Evolutionary conservation across 805 yeast genomes (phyloP).

Genomic region (Candida incommunis): DNA sequence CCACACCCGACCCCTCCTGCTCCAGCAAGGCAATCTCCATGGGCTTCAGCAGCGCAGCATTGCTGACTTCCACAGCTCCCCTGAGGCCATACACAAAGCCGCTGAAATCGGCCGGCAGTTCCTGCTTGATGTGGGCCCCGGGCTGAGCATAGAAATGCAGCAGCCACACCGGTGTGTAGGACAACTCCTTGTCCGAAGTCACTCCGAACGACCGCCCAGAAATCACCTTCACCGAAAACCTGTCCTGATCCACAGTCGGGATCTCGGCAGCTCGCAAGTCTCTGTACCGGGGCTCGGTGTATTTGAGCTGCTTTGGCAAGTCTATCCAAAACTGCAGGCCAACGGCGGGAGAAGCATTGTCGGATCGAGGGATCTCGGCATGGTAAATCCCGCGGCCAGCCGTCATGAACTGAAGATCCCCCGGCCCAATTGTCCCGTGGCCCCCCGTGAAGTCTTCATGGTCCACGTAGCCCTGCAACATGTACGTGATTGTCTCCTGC

Average conservation of each 20-base stretch:
- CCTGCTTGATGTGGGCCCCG: constrained; percentile 52
- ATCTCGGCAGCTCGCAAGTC: constrained; percentile 59
- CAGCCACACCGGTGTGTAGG: constrained; percentile 69
- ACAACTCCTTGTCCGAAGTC: constrained; percentile 55
- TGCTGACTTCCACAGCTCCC: constrained; percentile 12
- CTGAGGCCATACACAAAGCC: constrained; percentile 15
- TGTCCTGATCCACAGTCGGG: constrained; percentile 23
- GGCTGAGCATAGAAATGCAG: constrained; percentile 54
- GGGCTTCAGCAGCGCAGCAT: constrained; percentile 9
- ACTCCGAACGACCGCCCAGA: constrained; percentile 68
- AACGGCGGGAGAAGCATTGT: constrained; percentile 26
- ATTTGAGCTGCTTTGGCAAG: constrained; percentile 49
- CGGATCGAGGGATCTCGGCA: constrained; percentile 67
- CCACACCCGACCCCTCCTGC: constrained; percentile 14
- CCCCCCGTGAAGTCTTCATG: constrained; percentile 83
- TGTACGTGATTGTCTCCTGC: constrained; percentile 63
- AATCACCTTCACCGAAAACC: constrained; percentile 47
- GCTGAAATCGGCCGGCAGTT: constrained; percentile 36
- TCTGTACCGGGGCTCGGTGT: constrained; percentile 60
- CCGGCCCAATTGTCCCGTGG: constrained; percentile 61
- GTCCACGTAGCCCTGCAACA: constrained; percentile 52
- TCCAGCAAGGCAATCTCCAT: constrained; percentile 11
- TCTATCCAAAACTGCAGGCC: constrained; percentile 90
- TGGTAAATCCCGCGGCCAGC: constrained; percentile 84
- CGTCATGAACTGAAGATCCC: constrained; percentile 88